A percentile compares a stretch with the other conserved stretches of the same genome.
These are phyloP conservation scores for Hypoxylon subgilvum DNA, from an alignment of 495 filamentous ascomycete species.

Conservation along the genomic window DNA sequence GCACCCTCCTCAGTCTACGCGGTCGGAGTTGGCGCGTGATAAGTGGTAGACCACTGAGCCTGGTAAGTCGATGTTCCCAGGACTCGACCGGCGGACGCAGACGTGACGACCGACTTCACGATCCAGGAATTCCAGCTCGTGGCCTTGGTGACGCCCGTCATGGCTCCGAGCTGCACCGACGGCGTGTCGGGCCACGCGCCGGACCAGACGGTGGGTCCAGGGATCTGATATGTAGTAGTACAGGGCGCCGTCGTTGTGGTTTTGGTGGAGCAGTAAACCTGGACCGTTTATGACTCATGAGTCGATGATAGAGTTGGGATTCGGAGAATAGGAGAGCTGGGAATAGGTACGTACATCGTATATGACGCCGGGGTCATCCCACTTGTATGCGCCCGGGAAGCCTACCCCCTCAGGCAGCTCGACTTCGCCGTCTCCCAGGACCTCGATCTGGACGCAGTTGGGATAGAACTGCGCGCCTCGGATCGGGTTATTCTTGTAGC, in stretches of 20 bases:
- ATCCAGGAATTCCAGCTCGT: conserved; percentile 47
- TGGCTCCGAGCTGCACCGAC: conserved; percentile 33
- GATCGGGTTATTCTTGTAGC: conserved; percentile 35
- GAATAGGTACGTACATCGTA: conserved; percentile 38
- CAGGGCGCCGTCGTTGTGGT: conserved; percentile 35
- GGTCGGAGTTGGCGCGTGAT: conserved; percentile 19
- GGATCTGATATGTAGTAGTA: conserved; percentile 38
- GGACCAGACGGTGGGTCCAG: conserved; percentile 44
- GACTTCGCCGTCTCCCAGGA: conserved; percentile 45
- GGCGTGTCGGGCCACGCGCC: conserved; percentile 46
- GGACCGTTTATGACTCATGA: background rate
- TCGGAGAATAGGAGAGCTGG: background rate
- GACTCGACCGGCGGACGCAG: conserved; percentile 29
- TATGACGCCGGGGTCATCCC: conserved; percentile 40
- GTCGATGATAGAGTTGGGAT: too few relatives aligned
- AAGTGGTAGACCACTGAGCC: conserved; percentile 37
- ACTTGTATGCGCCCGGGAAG: conserved; percentile 46
- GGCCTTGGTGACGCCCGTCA: conserved; percentile 29
- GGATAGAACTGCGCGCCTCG: conserved; percentile 57
- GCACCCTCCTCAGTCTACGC: background rate
- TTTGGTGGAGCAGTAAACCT: conserved; percentile 45
- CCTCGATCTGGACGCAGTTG: conserved; percentile 54
- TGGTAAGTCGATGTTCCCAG: conserved; percentile 39
- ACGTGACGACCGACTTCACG: conserved; percentile 43
- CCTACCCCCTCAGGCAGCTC: conserved; percentile 40